These are phyloP conservation scores for Suhomyces guaymorum DNA, from an alignment of 1,139 yeast genomes.

Conservation along the genomic window DNA sequence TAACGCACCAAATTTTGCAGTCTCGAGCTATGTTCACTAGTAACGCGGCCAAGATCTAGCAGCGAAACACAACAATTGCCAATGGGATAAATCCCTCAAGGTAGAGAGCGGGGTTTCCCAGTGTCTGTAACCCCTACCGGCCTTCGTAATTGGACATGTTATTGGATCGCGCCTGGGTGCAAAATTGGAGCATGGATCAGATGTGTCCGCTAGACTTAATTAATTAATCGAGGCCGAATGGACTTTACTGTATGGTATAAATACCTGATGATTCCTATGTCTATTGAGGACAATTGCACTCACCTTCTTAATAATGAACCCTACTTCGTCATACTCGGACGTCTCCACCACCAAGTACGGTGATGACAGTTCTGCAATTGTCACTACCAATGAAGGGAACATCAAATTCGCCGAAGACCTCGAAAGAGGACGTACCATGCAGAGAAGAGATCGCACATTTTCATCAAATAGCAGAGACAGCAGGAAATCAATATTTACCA, in stretches of 20 bases:
- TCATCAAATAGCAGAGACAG: conserved; percentile 13
- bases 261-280: not conserved
- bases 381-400: conserved; percentile 9
- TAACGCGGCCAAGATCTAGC: not conserved
- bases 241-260: too few relatives aligned
- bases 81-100: conserved; percentile 13
- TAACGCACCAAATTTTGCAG: conserved; percentile 11
- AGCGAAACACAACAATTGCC: conserved; percentile 4
- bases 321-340: conserved; percentile 7
- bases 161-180: too few relatives aligned
- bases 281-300: too few relatives aligned
- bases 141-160: too few relatives aligned
- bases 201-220: not conserved
- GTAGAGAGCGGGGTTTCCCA: too few relatives aligned
- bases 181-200: too few relatives aligned
- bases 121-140: too few relatives aligned
- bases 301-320: conserved; percentile 6
- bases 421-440: conserved; percentile 5
- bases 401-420: conserved; percentile 12
- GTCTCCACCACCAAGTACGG: conserved; percentile 7
- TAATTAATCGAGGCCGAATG: conserved; percentile 1
- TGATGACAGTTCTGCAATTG: conserved; percentile 6
- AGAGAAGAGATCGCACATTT: conserved; percentile 9
- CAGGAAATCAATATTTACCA: conserved; percentile 8
- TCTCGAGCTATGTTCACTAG: not conserved